phyloP scores from a whole-genome alignment of 352 stramenopile genomes.

The Pythium brachiatum region DNA sequence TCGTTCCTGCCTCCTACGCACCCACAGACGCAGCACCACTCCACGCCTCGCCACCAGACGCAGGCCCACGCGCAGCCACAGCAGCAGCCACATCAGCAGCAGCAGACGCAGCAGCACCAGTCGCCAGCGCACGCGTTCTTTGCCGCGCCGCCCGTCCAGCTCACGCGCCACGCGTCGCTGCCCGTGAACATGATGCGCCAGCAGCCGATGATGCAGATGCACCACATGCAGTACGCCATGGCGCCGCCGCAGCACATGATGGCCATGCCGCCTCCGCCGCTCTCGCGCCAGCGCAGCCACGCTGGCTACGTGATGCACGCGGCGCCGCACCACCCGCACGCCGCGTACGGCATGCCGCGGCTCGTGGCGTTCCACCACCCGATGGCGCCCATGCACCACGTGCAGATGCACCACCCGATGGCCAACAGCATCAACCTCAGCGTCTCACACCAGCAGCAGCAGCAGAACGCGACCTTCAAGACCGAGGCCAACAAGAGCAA shows the following conservation, averaged over 20 bases:
- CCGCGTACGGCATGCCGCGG: conserved; percentile 22
- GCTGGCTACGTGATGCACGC: conserved; percentile 50
- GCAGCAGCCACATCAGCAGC: conserved; percentile 23
- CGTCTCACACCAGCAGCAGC: conserved; percentile 50
- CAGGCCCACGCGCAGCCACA: conserved; percentile 13
- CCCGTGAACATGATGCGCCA: conserved; percentile 46
- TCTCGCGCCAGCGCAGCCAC: conserved; percentile 66
- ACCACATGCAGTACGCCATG: conserved; percentile 37
- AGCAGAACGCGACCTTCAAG: conserved; percentile 23
- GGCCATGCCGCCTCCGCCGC: conserved; percentile 29
- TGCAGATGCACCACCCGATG: conserved; percentile 30
- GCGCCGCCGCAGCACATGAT: conserved; percentile 18
- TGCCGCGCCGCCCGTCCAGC: conserved; percentile 42
- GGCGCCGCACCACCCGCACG: conserved; percentile 23
- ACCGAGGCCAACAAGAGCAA: conserved; percentile 19
- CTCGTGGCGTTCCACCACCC: conserved; percentile 25
- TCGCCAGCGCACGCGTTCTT: conserved; percentile 30
- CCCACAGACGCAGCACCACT: conserved; percentile 8
- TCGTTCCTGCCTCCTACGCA: conserved; percentile 24
- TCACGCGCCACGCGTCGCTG: conserved; percentile 71
- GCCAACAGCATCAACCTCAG: conserved; percentile 52
- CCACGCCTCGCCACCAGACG: conserved; percentile 35
- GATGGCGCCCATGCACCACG: conserved; percentile 14
- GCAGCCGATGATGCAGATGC: conserved; percentile 32
- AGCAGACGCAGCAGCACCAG: conserved; percentile 13